Conservation (phyloP, 345 rosid genomes). For the Brassica nigra region DNA sequence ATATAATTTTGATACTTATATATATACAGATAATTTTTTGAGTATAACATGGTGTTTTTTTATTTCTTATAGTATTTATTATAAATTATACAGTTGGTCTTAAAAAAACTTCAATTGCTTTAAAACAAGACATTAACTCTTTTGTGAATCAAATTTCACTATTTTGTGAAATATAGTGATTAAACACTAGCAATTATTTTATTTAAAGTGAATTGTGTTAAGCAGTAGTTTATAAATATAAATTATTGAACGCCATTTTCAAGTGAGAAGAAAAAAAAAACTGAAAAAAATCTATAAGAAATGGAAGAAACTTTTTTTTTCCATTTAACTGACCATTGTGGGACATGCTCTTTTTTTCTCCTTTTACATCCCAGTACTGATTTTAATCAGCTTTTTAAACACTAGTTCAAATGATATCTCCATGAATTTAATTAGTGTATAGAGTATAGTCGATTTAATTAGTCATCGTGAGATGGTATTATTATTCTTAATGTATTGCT, state of each 20-base stretch:
- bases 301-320: no score
- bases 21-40: neutral
- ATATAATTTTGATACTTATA: neutral
- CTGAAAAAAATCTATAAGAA: no score
- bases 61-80: no score
- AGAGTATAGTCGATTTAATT: neutral
- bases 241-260: neutral
- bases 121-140: neutral
- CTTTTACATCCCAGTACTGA: no score
- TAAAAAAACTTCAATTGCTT: no score
- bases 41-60: neutral
- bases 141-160: neutral
- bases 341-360: no score
- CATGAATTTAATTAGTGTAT: neutral
- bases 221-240: neutral
- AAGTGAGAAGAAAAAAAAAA: no score
- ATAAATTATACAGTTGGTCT: neutral
- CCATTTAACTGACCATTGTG: no score
- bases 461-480: neutral
- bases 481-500: slow-evolving; percentile 5
- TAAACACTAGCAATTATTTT: no score
- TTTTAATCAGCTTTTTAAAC: neutral
- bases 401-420: neutral
- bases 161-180: neutral
- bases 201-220: neutral